phyloP scores from a whole-genome alignment of 2,329 filamentous ascomycete species.

The Graphilbum fragrans region DNA sequence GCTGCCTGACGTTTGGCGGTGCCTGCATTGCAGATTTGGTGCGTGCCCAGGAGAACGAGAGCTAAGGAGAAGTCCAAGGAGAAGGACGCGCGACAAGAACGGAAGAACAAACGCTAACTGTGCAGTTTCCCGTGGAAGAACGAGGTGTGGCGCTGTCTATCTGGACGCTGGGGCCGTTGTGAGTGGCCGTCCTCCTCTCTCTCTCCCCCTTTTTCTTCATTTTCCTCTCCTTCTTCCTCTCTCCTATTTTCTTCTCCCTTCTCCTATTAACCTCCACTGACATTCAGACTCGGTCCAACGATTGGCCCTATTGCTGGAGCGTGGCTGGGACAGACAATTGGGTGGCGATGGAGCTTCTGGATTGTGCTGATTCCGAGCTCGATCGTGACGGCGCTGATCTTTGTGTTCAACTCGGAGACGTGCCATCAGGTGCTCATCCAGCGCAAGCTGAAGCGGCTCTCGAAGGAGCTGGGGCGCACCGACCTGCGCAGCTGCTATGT shows the following conservation, averaged over 20 bases:
- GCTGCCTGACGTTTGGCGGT: conserved; percentile 10
- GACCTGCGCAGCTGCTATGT: conserved; percentile 34
- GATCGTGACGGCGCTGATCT: conserved; percentile 21
- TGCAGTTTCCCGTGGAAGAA: conserved; percentile 28
- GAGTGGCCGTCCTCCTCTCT: not conserved
- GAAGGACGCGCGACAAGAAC: not conserved
- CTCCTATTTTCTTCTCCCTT: not conserved
- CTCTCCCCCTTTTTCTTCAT: not conserved
- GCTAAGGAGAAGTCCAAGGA: too few species aligned
- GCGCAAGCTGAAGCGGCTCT: conserved; percentile 32
- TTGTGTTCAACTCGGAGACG: conserved; percentile 31
- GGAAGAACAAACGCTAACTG: not conserved
- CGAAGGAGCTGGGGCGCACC: conserved; percentile 30
- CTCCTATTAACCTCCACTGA: not conserved
- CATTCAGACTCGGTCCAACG: conserved; percentile 25
- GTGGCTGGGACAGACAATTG: conserved; percentile 31
- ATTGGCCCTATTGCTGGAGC: conserved; percentile 35
- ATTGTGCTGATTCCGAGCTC: conserved; percentile 34
- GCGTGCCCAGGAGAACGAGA: too few species aligned
- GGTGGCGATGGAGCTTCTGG: conserved; percentile 30
- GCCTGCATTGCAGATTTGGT: conserved; percentile 8
- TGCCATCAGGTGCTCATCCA: conserved; percentile 37
- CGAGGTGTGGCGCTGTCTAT: conserved; percentile 44
- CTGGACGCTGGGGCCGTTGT: conserved; percentile 22
- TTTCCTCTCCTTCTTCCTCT: not conserved